Evolutionary conservation across 495 filamentous ascomycete genomes (phyloP), one percentile per base, ranked within the genome.

Genomic region (Trichoderma virens): DNA sequence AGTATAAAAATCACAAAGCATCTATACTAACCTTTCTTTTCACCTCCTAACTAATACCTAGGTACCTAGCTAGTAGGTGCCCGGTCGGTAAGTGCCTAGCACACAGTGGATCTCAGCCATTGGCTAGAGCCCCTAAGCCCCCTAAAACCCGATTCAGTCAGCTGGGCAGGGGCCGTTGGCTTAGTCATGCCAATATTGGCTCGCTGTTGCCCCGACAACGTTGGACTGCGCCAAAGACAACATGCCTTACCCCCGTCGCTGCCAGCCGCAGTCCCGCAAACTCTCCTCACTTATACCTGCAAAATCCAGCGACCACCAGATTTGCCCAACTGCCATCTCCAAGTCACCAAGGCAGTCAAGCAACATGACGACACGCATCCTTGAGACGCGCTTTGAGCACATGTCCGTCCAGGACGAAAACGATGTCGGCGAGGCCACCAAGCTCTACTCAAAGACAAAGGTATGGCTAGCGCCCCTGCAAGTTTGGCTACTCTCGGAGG

Each of bases 331-430:
- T 61, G 32, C 28, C n/a, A 23, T 25, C 16, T 13, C 31, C 11
- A 13, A 61, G 32, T 25, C 39, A n/a, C n/a, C n/a, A n/a, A 7
- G 9, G 0, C 27, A 27, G 7, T 16, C 32, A 16, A 30, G 28
- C 54, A 32, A 38, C 31, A 41, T 85, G 82, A 75, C 82, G 35
- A 70, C 76, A 43, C 74, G 80, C 65, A 75, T 74, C 34, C 71
- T 96, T 16, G 91, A 96, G 72, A 78, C 89, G 78, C 88, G 89
- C 61, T 88, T 96, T 70, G 91, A 92, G 83, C 86, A 85, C 67
- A 78, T 94, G 73, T 86, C 90, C 20, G 87, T 96, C 39, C 89
- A 87, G 67, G 91, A 92, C 70, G 91, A 93, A 70, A 91, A 90
- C 67, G 88, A 90, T 7, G 75, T 74, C 47, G 72, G 75, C 39